phyloP scores from a whole-genome alignment of 2,329 filamentous ascomycete species.

The Grosmannia serpens region DNA sequence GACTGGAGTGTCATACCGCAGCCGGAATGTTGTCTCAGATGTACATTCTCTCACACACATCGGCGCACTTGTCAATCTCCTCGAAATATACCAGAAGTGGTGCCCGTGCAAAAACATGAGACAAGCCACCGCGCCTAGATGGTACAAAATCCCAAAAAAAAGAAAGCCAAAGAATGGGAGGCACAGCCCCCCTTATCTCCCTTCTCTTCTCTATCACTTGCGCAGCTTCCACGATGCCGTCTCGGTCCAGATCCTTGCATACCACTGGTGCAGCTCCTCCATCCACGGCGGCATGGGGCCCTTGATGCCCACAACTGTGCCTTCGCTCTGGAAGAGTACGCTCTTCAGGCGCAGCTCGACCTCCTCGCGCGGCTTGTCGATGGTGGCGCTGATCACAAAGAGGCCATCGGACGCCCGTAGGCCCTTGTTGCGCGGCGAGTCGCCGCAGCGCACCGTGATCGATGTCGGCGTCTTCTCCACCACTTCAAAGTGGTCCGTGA shows the following conservation, averaged over 20 bases:
- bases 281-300: slow-evolving; percentile 24
- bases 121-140: no score
- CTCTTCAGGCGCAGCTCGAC: slow-evolving; percentile 57
- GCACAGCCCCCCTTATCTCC: not conserved
- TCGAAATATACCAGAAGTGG: no score
- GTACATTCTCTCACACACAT: no score
- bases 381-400: slow-evolving; percentile 50
- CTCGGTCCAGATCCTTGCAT: slow-evolving; percentile 27
- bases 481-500: slow-evolving; percentile 64
- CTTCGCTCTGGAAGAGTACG: slow-evolving; percentile 40
- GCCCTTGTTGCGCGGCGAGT: slow-evolving; percentile 45
- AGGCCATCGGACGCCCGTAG: slow-evolving; percentile 52
- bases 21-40: no score
- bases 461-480: slow-evolving; percentile 48
- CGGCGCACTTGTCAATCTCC: no score
- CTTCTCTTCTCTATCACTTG: slow-evolving; percentile 4
- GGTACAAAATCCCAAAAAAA: not conserved
- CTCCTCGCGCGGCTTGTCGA: slow-evolving; percentile 46
- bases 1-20: no score
- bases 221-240: slow-evolving; percentile 26
- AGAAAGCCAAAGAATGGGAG: not conserved
- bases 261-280: slow-evolving; percentile 26
- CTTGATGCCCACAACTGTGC: slow-evolving; percentile 22
- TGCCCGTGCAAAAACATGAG: no score
- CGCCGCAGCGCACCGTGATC: slow-evolving; percentile 55